These are phyloP conservation scores for Wickerhamomyces sp. DNA, from an alignment of 1,139 yeast genomes.

Conservation along the genomic window DNA sequence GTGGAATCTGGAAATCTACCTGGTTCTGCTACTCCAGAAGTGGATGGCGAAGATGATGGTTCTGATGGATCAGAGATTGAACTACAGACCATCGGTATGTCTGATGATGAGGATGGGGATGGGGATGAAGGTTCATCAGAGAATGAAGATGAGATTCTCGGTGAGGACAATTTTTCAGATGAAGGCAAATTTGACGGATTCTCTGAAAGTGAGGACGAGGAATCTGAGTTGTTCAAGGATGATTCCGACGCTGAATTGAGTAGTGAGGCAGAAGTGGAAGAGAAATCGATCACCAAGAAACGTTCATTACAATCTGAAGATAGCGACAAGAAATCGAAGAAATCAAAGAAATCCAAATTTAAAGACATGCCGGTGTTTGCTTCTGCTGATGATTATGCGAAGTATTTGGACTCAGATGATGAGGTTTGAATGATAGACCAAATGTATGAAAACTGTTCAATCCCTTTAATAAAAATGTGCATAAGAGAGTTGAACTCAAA, in stretches of 20 bases:
- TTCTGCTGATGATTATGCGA: conserved; percentile 82
- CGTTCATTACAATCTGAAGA: conserved; percentile 20
- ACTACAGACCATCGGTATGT: conserved; percentile 23
- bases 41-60: conserved; percentile 19
- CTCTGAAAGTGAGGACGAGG: conserved; percentile 23
- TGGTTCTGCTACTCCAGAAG: conserved; percentile 12
- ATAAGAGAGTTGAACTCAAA: too few relatives aligned
- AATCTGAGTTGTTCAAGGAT: conserved; percentile 24
- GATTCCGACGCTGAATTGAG: conserved; percentile 27
- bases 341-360: conserved; percentile 43
- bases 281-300: conserved; percentile 19
- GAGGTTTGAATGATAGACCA: too few relatives aligned
- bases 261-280: conserved; percentile 22
- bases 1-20: conserved; percentile 25
- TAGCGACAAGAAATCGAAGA: conserved; percentile 17
- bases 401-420: conserved; percentile 62
- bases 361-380: conserved; percentile 82
- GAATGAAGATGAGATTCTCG: conserved; percentile 22
- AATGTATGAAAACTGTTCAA: too few relatives aligned
- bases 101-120: conserved; percentile 24
- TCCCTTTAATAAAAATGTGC: too few relatives aligned
- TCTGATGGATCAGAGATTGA: conserved; percentile 23
- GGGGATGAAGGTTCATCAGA: conserved; percentile 29
- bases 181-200: conserved; percentile 19
- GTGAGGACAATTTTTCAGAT: too few relatives aligned